phyloP scores from a whole-genome alignment of 306 rosid species.

The Medicago lupulina region DNA sequence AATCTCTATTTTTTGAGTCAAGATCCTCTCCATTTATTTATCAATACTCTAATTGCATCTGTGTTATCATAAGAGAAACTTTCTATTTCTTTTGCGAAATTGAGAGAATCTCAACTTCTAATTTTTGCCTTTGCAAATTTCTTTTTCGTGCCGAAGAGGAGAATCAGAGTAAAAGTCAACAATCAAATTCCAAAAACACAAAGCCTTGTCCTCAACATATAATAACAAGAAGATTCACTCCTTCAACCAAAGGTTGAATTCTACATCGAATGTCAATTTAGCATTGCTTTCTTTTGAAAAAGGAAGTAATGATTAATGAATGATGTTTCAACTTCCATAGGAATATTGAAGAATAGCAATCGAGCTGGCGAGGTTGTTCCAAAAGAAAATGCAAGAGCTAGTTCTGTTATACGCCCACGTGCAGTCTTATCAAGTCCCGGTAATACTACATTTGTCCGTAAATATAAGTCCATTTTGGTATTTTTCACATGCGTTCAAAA shows the following conservation, averaged over 20 bases:
- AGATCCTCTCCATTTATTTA: too few relatives aligned
- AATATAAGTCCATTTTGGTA: background rate
- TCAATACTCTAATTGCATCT: too few relatives aligned
- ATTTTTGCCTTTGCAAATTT: background rate
- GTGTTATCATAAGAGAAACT: too few relatives aligned
- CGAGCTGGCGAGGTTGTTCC: slow-evolving; percentile 32
- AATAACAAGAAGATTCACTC: slow-evolving; percentile 35
- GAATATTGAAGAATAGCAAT: slow-evolving; percentile 42
- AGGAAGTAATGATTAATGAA: background rate
- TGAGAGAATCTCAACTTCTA: background rate
- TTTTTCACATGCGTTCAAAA: background rate
- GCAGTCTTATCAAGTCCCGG: slow-evolving; percentile 78
- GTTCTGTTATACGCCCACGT: slow-evolving; percentile 56
- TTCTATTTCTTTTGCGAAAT: background rate
- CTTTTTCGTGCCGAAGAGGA: slow-evolving; percentile 41
- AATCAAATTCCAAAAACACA: slow-evolving; percentile 44
- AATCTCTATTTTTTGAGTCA: background rate
- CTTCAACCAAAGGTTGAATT: slow-evolving; percentile 52
- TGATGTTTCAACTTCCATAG: slow-evolving; percentile 32
- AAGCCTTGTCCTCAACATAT: slow-evolving; percentile 33
- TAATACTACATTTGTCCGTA: slow-evolving; percentile 1
- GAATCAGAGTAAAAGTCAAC: slow-evolving; percentile 34
- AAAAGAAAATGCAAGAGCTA: slow-evolving; percentile 37
- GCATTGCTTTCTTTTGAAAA: background rate
- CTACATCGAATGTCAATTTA: background rate